Evolutionary conservation across 139 green algal genomes (phyloP).

Genomic region (Trebouxia sp.): DNA sequence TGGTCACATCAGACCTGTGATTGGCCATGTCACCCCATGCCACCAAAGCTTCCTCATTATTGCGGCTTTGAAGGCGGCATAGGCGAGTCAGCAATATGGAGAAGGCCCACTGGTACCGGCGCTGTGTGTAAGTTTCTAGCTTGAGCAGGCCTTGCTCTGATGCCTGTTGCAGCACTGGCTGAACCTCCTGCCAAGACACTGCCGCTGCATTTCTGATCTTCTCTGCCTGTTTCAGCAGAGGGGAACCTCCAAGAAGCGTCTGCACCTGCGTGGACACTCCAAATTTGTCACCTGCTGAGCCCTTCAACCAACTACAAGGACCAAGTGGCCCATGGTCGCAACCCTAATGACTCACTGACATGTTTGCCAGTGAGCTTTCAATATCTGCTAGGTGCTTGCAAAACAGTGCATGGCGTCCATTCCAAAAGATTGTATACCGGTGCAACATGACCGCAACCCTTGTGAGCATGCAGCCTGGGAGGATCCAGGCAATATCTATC

Average conservation of each 20-base stretch:
- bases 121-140: constrained; percentile 35
- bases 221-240: constrained; percentile 35
- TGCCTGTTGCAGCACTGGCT: constrained; percentile 37
- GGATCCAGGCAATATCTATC: too few relatives aligned
- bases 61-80: constrained; percentile 49
- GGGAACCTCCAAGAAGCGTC: constrained; percentile 35
- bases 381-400: too few relatives aligned
- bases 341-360: too few relatives aligned
- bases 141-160: constrained; percentile 25
- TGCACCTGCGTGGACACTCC: not conserved
- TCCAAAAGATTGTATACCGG: too few relatives aligned
- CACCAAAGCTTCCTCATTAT: constrained; percentile 52
- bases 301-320: not conserved
- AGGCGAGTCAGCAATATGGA: constrained; percentile 67
- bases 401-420: too few relatives aligned
- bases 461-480: too few relatives aligned
- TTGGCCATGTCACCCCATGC: constrained; percentile 74
- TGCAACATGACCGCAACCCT: too few relatives aligned
- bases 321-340: not conserved
- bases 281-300: not conserved
- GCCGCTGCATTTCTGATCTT: constrained; percentile 49
- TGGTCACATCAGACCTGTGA: constrained; percentile 39
- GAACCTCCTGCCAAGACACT: constrained; percentile 43
- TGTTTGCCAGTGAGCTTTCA: too few relatives aligned
- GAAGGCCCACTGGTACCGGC: constrained; percentile 51